Evolutionary conservation across 139 green algal species (phyloP).

Genomic region (Chlorella sp.): DNA sequence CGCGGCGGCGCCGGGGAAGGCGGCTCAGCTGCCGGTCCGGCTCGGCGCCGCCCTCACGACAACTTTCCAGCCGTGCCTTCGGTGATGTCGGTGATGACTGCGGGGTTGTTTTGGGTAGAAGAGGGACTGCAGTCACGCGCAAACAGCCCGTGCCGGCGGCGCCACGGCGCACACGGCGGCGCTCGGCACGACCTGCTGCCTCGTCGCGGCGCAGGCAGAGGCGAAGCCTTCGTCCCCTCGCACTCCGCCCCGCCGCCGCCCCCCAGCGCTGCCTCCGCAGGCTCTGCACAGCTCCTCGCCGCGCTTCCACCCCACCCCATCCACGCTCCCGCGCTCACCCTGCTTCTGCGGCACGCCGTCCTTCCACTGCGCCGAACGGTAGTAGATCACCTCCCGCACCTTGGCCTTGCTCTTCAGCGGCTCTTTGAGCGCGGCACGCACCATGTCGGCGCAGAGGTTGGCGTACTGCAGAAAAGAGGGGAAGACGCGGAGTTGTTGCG

Average conservation of each 20-base stretch:
- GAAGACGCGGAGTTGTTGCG: too few species aligned
- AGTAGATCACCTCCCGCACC: constrained; percentile 69
- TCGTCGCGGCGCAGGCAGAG: too few species aligned
- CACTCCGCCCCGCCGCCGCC: too few species aligned
- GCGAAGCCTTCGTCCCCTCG: not conserved
- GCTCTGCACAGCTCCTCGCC: not conserved
- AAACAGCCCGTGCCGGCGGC: not conserved
- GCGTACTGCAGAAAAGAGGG: constrained; percentile 48
- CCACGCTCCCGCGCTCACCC: constrained; percentile 5
- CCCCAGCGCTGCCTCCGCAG: not conserved
- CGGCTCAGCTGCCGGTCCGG: too few species aligned
- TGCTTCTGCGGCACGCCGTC: constrained; percentile 61
- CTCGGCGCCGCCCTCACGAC: constrained; percentile 18
- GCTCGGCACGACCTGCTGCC: too few species aligned
- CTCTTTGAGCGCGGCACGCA: constrained; percentile 77
- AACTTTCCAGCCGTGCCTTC: constrained; percentile 28
- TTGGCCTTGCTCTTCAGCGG: constrained; percentile 59
- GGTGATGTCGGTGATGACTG: constrained; percentile 50
- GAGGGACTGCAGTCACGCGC: not conserved
- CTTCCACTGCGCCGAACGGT: constrained; percentile 62
- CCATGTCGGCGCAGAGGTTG: constrained; percentile 70
- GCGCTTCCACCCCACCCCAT: not conserved
- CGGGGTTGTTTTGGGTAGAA: not conserved
- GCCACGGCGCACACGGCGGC: too few species aligned
- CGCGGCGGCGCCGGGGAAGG: too few species aligned